Conservation (phyloP, 805 yeast genomes). For the Lachancea dasiensis region DNA sequence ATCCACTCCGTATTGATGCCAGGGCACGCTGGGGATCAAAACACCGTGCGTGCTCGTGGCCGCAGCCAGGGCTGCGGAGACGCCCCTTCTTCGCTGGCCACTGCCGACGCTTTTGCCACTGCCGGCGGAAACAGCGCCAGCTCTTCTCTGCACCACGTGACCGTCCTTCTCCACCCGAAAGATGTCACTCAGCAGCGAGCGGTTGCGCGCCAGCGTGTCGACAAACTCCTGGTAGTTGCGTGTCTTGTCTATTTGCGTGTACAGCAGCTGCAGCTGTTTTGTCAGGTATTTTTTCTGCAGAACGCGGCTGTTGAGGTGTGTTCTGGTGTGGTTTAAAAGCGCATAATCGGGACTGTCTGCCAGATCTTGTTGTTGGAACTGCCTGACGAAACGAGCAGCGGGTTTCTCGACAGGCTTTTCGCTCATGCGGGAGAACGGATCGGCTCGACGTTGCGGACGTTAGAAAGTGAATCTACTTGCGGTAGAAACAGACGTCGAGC, state of each 20-base stretch:
- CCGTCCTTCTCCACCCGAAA: slow-evolving; percentile 24
- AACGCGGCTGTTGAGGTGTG: slow-evolving; percentile 19
- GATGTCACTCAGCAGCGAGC: slow-evolving; percentile 23
- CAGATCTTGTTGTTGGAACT: slow-evolving; percentile 23
- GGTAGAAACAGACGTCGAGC: too few species aligned
- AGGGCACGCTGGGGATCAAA: slow-evolving; percentile 15
- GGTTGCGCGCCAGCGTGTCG: slow-evolving; percentile 23
- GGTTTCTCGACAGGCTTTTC: slow-evolving; percentile 1
- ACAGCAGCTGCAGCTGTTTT: slow-evolving; percentile 23
- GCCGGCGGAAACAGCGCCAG: too few species aligned
- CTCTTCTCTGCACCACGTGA: too few species aligned
- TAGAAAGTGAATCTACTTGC: too few species aligned
- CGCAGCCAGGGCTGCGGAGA: too few species aligned
- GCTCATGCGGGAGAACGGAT: slow-evolving; percentile 1
- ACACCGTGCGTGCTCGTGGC: too few species aligned
- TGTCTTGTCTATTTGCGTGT: slow-evolving; percentile 25
- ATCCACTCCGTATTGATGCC: slow-evolving; percentile 27
- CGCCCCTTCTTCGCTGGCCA: slow-evolving; percentile 8
- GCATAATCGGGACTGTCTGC: slow-evolving; percentile 21
- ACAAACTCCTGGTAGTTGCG: slow-evolving; percentile 29
- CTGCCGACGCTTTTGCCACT: background rate
- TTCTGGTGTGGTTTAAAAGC: slow-evolving; percentile 19
- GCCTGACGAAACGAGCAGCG: slow-evolving; percentile 12
- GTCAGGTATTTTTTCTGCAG: slow-evolving; percentile 18
- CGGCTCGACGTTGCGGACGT: too few species aligned